Base-by-base conservation (phyloP, 495 filamentous ascomycete genomes). In the Aspergillus ostianus region DNA sequence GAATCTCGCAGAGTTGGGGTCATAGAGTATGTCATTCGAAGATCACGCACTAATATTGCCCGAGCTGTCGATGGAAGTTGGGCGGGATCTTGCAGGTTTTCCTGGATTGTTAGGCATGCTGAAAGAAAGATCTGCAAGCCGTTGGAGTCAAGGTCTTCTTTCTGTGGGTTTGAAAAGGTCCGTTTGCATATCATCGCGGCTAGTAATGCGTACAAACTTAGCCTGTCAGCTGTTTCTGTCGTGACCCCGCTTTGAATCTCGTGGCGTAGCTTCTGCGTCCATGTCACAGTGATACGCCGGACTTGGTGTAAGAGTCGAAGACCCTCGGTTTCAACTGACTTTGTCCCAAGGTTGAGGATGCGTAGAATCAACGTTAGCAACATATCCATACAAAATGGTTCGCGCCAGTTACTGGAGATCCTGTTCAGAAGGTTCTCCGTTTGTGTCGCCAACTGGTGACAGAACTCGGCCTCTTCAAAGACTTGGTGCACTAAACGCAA, bases 371-470 rank as follows among this genome's bases (percentile, higher is more conserved):
- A 51, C 1, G 65, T 59, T 21, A 78, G 59, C 55, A 82, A 68
- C 6, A 64, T 66, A 36, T 72, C 62, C n/a, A 79, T 69, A 15
- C 72, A 78, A 41, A 70, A 56, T n/a, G 60, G 63, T 17, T 75
- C 77, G 27, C 77, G 63, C 81, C 81, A 84, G 47, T 81, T 84
- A 1, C 66, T 69, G 47, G 71, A 66, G 20, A 79, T 64, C n/a
- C 64, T 65, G 10, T 53, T 20, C 12, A 73, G 30, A 30, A 64
- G 67, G 6, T 64, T 51, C 0, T 59, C 19, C 7, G 80, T 47
- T 10, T 63, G 63, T 5, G 41, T 17, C 0, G 73, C 27, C 3
- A 75, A 49, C 41, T 51, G 51, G 6, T 32, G 30, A 18, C 63
- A 64, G 47, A 71, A 70, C 0, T 48, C 23, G 9, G 52, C 26